Base-by-base conservation (phyloP, 2,329 filamentous ascomycete species). In the Cercospora zeina region DNA sequence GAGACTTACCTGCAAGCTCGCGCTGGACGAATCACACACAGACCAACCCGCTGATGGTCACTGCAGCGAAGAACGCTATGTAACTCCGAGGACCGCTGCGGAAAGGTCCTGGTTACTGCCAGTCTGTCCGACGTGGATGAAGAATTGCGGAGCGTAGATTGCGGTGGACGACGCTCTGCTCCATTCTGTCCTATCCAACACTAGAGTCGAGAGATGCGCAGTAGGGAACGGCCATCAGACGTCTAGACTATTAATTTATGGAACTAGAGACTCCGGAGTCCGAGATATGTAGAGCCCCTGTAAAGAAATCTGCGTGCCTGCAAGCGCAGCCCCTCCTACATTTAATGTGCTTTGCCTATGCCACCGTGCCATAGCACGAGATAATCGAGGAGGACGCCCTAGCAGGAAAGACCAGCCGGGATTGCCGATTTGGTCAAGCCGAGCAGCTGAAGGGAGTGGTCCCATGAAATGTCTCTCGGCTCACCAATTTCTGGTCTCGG, bases 111-210 rank as follows among this genome's bases (percentile, higher is more conserved):
- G 87, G 49, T 87, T 82, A 49, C 82, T 82, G 7, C 89, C 89
- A 0, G 82, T 84, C 51, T 89, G 85, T 4, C 89, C 90, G 39
- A 93, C 82, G 62, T 92, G 82, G 8, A 79, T 81, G 74, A 93
- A 93, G 57, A 92, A 84, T 63, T 91, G 84, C 0, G 87, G 84
- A 0, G 89, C 89, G 71, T 93, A 93, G 14, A 92, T 82, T 0
- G 89, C 93, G 75, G 93, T 91, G 42, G 82, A 86, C 34, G 84
- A 83, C 0, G 85, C 77, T 3, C 89, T 89, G 1, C 47, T 54
- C 88, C 88, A n/a, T n/a, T n/a, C n/a, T n/a, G n/a, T n/a, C n/a
- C n/a, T n/a, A n/a, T n/a, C 24, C 24, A 6, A 27, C 3, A 27
- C 3, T 6, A 6, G 6, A 27, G 24, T 27, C 24, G 24, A 27